Evolutionary conservation across 2,329 filamentous ascomycete species (phyloP).

Genomic region (Phaeomoniella chlamydospora): DNA sequence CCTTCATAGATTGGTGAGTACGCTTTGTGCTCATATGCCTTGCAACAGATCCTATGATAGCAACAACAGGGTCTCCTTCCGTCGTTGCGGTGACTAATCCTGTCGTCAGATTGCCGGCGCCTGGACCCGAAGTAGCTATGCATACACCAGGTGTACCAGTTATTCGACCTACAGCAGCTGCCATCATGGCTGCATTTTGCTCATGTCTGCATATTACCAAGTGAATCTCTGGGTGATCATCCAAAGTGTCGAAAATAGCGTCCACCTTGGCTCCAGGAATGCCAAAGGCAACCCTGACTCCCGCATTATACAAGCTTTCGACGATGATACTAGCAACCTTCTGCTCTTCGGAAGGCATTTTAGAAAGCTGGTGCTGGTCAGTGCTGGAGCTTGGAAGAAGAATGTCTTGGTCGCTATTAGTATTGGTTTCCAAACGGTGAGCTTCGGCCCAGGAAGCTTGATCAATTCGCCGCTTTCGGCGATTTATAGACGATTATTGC

Average conservation of each 20-base stretch:
- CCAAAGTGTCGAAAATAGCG: slow-evolving; percentile 30
- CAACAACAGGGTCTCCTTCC: slow-evolving; percentile 32
- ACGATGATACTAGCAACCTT: slow-evolving; percentile 10
- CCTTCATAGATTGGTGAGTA: slow-evolving; percentile 32
- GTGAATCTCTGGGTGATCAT: slow-evolving; percentile 31
- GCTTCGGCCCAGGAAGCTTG: no score
- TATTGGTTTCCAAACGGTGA: no score
- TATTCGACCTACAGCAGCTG: slow-evolving; percentile 30
- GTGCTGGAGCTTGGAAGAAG: no score
- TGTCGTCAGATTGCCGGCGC: slow-evolving; percentile 31
- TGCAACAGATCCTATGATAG: slow-evolving; percentile 33
- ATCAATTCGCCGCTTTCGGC: no score
- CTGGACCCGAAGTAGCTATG: slow-evolving; percentile 32
- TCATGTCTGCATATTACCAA: slow-evolving; percentile 34
- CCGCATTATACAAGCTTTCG: slow-evolving; percentile 21
- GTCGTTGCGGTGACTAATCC: slow-evolving; percentile 33
- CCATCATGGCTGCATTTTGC: slow-evolving; percentile 37
- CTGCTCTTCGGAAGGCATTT: background rate
- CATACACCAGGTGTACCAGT: slow-evolving; percentile 31
- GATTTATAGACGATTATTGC: no score
- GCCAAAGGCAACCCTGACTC: slow-evolving; percentile 31
- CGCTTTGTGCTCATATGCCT: slow-evolving; percentile 27
- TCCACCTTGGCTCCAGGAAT: slow-evolving; percentile 35
- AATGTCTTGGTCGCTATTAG: no score
- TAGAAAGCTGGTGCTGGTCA: no score